Evolutionary conservation across 768 basidiomycete genomes (phyloP).

Genomic region (Cyclocybe aegerita): DNA sequence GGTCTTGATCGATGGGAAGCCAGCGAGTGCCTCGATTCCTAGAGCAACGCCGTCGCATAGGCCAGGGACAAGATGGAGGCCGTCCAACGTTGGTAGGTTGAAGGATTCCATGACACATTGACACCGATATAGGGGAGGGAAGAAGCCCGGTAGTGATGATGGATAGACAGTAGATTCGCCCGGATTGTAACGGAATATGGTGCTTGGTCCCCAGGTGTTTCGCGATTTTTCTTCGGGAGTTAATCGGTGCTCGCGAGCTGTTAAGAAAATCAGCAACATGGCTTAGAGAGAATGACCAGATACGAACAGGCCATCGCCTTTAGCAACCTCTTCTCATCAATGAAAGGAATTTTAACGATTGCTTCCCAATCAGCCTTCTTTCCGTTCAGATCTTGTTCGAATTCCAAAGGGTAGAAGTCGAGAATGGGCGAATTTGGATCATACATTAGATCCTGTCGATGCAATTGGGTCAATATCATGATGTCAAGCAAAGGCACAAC

Average conservation of each 20-base stretch:
- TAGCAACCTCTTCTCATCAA: constrained; percentile 77
- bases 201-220: constrained; percentile 80
- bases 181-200: constrained; percentile 69
- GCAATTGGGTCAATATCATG: not conserved
- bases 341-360: constrained; percentile 98
- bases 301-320: constrained; percentile 77
- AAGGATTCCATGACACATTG: constrained; percentile 80
- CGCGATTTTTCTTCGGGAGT: constrained; percentile 72
- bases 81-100: constrained; percentile 84
- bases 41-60: constrained; percentile 87
- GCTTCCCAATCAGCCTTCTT: constrained; percentile 99
- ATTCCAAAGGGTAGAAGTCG: constrained; percentile 92
- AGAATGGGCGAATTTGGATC: constrained; percentile 82
- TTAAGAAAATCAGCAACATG: not conserved
- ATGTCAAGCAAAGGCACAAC: constrained; percentile 14
- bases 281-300: not conserved
- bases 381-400: constrained; percentile 93
- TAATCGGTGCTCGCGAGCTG: constrained; percentile 78
- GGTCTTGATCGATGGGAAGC: constrained; percentile 94
- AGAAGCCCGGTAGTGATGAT: constrained; percentile 92
- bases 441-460: constrained; percentile 81
- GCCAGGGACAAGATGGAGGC: constrained; percentile 83
- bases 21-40: constrained; percentile 84
- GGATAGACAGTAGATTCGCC: constrained; percentile 73
- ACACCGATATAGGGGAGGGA: constrained; percentile 83